A percentile compares a stretch with the other conserved stretches of the same genome.
Evolutionary conservation across 106 monocot species (phyloP).

Genomic region (Dendrobium nobile): DNA sequence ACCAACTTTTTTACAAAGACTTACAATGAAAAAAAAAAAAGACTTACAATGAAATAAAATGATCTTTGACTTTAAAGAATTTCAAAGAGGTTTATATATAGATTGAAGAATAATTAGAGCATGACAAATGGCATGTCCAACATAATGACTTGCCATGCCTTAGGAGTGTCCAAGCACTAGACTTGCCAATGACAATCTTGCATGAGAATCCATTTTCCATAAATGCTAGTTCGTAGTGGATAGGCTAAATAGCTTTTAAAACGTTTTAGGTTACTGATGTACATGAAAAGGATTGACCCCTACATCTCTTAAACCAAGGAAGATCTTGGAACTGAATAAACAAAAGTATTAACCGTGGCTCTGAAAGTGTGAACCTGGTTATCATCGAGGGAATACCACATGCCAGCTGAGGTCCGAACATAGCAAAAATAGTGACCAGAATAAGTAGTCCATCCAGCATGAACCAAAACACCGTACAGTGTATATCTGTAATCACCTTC

Average conservation of each 20-base stretch:
- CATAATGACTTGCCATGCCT: too few relatives aligned
- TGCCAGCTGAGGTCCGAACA: slow-evolving; percentile 59
- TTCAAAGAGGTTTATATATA: not conserved
- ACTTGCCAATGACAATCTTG: not conserved
- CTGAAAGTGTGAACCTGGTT: slow-evolving; percentile 35
- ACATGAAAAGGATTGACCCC: not conserved
- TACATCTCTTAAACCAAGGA: not conserved
- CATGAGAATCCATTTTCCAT: not conserved
- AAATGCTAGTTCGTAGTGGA: not conserved
- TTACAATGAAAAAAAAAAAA: too few relatives aligned
- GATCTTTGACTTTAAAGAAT: not conserved
- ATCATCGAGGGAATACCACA: slow-evolving; percentile 79
- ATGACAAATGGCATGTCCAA: not conserved
- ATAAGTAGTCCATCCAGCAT: slow-evolving; percentile 61
- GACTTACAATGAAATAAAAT: too few relatives aligned
- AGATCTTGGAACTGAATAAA: not conserved
- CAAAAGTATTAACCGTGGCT: not conserved
- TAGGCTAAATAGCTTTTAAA: not conserved
- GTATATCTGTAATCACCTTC: slow-evolving; percentile 50
- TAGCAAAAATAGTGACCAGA: slow-evolving; percentile 82
- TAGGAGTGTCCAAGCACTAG: too few relatives aligned
- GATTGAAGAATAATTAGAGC: not conserved
- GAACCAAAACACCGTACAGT: slow-evolving; percentile 75
- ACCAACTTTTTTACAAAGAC: too few relatives aligned
- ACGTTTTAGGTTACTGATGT: not conserved